phyloP scores from a whole-genome alignment of 2,329 filamentous ascomycete species.

The Verticillium isaacii region DNA sequence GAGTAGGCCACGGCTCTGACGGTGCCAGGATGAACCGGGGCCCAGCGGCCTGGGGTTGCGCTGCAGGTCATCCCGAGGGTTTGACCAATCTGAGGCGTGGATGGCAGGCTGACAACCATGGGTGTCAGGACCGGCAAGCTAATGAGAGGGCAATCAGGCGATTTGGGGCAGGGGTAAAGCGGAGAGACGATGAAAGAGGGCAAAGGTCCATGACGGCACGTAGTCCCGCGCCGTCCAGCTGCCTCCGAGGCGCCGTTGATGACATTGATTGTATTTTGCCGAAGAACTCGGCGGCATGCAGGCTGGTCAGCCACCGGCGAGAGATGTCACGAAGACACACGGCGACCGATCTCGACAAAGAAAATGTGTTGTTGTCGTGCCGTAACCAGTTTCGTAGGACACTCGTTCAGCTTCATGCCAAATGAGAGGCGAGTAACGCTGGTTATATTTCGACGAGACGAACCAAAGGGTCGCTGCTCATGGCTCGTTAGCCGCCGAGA shows the following conservation, averaged over 20 bases:
- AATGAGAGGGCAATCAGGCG: background rate
- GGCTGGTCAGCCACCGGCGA: background rate
- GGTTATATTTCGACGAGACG: no score
- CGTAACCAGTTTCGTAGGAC: no score
- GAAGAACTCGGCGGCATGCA: background rate
- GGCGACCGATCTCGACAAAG: no score
- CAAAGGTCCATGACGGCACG: background rate
- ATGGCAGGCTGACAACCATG: background rate
- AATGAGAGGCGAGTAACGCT: no score
- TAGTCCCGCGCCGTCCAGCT: background rate
- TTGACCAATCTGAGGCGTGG: background rate
- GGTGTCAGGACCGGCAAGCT: background rate
- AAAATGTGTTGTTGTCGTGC: no score
- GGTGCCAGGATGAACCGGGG: background rate
- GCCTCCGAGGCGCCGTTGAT: background rate
- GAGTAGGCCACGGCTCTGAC: background rate
- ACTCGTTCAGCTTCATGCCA: no score
- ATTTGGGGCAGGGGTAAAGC: background rate
- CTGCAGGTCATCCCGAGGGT: background rate
- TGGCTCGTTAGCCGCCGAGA: no score
- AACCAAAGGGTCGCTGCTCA: no score
- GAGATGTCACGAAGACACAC: no score
- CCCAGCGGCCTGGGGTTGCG: background rate
- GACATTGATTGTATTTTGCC: background rate
- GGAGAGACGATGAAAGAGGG: background rate